Conservation (phyloP, 2,329 filamentous ascomycete genomes). For the Truncatella angustata region DNA sequence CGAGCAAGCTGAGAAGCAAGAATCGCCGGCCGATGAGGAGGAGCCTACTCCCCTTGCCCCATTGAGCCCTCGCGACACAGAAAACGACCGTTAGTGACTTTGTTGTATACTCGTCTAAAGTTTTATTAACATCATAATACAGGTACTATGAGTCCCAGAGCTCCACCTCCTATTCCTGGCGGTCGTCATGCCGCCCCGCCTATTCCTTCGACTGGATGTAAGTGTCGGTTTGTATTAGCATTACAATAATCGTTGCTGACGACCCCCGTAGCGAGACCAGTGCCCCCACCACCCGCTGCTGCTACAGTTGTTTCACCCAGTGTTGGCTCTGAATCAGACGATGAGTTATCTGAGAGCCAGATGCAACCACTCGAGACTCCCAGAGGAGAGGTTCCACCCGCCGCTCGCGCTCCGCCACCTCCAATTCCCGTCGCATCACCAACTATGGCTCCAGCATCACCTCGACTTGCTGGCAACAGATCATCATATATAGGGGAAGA, state of each 20-base stretch:
- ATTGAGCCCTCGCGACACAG: slow-evolving; percentile 18
- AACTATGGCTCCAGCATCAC: slow-evolving; percentile 41
- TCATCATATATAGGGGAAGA: slow-evolving; percentile 35
- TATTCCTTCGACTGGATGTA: slow-evolving; percentile 61
- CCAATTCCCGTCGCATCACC: slow-evolving; percentile 45
- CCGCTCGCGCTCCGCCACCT: slow-evolving; percentile 36
- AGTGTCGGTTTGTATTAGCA: slow-evolving; percentile 31
- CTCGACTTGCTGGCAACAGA: slow-evolving; percentile 30
- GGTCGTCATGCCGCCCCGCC: slow-evolving; percentile 56
- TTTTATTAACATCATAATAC: slow-evolving; percentile 18
- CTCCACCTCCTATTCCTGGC: slow-evolving; percentile 45
- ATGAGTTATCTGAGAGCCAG: slow-evolving; percentile 68
- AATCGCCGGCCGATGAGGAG: slow-evolving; percentile 35
- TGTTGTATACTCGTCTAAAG: slow-evolving; percentile 7
- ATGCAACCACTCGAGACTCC: slow-evolving; percentile 42
- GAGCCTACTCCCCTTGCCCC: slow-evolving; percentile 28
- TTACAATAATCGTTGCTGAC: slow-evolving; percentile 21
- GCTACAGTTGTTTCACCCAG: slow-evolving; percentile 62
- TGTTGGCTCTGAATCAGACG: slow-evolving; percentile 82
- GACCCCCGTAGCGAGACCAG: slow-evolving; percentile 50
- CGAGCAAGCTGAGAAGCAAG: slow-evolving; percentile 47
- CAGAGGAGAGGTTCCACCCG: slow-evolving; percentile 35
- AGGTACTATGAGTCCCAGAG: slow-evolving; percentile 27
- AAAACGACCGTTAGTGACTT: slow-evolving; percentile 24
- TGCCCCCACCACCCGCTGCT: slow-evolving; percentile 49